phyloP scores from a whole-genome alignment of 495 filamentous ascomycete genomes.

The Talaromyces nanjingensis region DNA sequence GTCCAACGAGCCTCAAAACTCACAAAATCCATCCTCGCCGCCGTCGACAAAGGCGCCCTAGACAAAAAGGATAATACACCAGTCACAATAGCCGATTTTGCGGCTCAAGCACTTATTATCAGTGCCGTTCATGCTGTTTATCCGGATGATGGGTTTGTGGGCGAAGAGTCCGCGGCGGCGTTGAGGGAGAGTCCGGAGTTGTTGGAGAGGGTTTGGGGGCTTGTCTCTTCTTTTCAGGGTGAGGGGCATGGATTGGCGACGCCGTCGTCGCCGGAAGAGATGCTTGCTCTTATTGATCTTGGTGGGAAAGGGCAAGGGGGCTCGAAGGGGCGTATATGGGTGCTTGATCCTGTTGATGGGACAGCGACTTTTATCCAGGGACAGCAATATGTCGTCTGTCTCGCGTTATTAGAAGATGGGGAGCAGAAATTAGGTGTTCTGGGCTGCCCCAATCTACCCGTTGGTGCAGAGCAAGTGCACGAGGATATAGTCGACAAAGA shows the following conservation, averaged over 20 bases:
- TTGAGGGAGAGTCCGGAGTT: conserved; percentile 43
- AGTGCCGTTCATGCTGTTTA: conserved; percentile 46
- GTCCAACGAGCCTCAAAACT: conserved; percentile 48
- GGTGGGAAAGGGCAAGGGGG: conserved; percentile 41
- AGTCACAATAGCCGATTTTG: conserved; percentile 64
- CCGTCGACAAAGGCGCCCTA: conserved; percentile 39
- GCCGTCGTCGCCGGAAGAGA: conserved; percentile 42
- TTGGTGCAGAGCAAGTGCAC: conserved; percentile 22
- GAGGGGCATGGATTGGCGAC: conserved; percentile 32
- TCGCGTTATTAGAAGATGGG: conserved; percentile 45
- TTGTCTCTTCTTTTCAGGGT: conserved; percentile 27
- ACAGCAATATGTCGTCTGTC: conserved; percentile 59
- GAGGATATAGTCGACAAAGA: conserved; percentile 42
- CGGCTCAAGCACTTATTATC: conserved; percentile 57
- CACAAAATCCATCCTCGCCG: conserved; percentile 42
- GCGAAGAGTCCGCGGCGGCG: conserved; percentile 53
- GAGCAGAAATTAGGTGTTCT: conserved; percentile 44
- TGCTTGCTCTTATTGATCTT: conserved; percentile 57
- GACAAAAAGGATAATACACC: conserved; percentile 54
- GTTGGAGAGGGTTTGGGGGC: conserved; percentile 45
- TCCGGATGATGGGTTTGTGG: conserved; percentile 51
- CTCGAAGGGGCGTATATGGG: conserved; percentile 45
- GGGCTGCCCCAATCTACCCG: conserved; percentile 49
- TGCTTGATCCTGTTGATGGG: conserved; percentile 68
- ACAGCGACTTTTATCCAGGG: conserved; percentile 58